These are phyloP conservation scores for Porcisia hertigi DNA, from an alignment of 208 protist species.

Conservation along the genomic window DNA sequence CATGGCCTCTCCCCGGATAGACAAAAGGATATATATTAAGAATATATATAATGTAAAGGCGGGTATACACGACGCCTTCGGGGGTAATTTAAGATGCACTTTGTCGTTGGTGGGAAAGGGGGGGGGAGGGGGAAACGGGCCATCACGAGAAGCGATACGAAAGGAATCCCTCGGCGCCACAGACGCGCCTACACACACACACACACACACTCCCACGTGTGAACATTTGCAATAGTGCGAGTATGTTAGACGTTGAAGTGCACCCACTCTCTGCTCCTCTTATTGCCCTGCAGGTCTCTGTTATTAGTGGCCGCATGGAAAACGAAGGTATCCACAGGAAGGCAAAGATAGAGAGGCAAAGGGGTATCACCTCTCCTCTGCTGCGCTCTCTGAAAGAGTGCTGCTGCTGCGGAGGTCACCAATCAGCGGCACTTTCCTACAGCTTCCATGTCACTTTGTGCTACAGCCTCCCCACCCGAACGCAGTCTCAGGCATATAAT, in stretches of 20 bases:
- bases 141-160: not conserved
- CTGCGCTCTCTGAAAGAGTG: not conserved
- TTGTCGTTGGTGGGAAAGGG: not conserved
- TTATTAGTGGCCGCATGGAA: slow-evolving; percentile 1
- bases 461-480: not conserved
- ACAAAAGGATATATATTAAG: too few relatives aligned
- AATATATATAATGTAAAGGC: too few relatives aligned
- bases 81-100: not conserved
- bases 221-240: not conserved
- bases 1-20: not conserved
- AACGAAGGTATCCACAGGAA: not conserved
- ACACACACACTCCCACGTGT: not conserved
- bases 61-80: too few relatives aligned
- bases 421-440: not conserved
- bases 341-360: not conserved
- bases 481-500: not conserved
- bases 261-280: not conserved
- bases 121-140: not conserved
- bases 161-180: not conserved
- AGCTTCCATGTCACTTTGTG: not conserved
- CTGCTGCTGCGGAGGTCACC: not conserved
- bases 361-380: not conserved
- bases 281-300: not conserved
- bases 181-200: not conserved
- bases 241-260: not conserved